Evolutionary conservation across 352 stramenopile species (phyloP).

Genomic region (Globisporangium polare): DNA sequence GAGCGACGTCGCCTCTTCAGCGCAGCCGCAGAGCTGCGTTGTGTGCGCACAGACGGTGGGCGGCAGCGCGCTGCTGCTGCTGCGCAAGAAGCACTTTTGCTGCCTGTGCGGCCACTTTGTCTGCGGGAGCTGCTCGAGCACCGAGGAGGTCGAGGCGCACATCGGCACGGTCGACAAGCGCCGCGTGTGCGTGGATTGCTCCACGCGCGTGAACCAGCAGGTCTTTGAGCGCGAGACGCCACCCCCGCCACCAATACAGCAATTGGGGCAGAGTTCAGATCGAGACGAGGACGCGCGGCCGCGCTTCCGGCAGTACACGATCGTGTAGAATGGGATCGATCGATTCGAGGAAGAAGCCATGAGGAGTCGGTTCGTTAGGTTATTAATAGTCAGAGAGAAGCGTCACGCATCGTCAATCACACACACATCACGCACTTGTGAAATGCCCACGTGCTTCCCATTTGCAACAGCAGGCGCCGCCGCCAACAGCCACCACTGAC

Average conservation of each 20-base stretch:
- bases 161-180: slow-evolving; percentile 35
- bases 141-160: slow-evolving; percentile 34
- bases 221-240: slow-evolving; percentile 19
- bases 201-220: slow-evolving; percentile 23
- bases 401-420: too few species aligned
- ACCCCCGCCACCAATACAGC: not conserved
- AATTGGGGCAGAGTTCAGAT: not conserved
- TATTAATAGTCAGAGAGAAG: not conserved
- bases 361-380: not conserved
- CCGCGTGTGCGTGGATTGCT: slow-evolving; percentile 39
- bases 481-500: too few species aligned
- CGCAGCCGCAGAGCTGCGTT: slow-evolving; percentile 9
- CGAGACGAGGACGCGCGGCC: not conserved
- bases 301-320: slow-evolving; percentile 3
- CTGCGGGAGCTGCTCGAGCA: slow-evolving; percentile 31
- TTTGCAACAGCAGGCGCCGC: not conserved
- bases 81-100: slow-evolving; percentile 26
- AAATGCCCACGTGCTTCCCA: not conserved
- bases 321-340: not conserved
- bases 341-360: not conserved
- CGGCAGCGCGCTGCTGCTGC: slow-evolving; percentile 3
- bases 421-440: not conserved
- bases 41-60: slow-evolving; percentile 11
- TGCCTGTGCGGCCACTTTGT: slow-evolving; percentile 34
- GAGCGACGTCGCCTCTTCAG: not conserved